phyloP scores from a whole-genome alignment of 441 rosid species.

The Pelargonium exstipulatum region DNA sequence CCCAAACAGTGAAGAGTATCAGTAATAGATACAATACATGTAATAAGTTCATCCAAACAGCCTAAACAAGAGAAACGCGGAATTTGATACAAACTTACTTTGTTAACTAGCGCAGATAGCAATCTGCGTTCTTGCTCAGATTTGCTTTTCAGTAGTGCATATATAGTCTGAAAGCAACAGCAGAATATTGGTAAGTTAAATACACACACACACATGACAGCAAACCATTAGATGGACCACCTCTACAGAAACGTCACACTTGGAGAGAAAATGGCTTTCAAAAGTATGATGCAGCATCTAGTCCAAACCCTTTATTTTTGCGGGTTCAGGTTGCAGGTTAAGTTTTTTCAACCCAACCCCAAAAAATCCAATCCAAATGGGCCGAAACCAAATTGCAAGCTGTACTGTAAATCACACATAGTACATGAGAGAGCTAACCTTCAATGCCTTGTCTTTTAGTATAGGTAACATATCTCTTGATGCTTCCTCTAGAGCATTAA shows the following conservation, averaged over 20 bases:
- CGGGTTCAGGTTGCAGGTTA: too few relatives aligned
- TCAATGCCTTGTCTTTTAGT: constrained; percentile 79
- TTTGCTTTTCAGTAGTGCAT: constrained; percentile 66
- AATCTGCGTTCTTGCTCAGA: constrained; percentile 90
- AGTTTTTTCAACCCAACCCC: too few relatives aligned
- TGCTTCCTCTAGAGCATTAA: constrained; percentile 82
- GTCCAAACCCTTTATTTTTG: too few relatives aligned
- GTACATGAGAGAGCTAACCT: constrained; percentile 39
- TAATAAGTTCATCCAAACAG: constrained; percentile 10
- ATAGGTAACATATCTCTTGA: constrained; percentile 83
- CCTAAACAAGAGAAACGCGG: constrained; percentile 9
- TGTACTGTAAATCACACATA: not conserved
- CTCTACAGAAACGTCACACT: not conserved
- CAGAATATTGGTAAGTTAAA: not conserved
- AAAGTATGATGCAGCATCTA: too few relatives aligned
- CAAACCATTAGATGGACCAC: not conserved
- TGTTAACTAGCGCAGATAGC: constrained; percentile 79
- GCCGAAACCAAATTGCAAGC: too few relatives aligned
- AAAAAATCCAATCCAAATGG: too few relatives aligned
- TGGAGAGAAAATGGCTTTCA: too few relatives aligned
- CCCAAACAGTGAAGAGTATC: constrained; percentile 19
- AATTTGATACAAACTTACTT: constrained; percentile 40
- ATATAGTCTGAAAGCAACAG: constrained; percentile 55
- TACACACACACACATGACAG: not conserved
- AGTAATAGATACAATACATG: constrained; percentile 3